phyloP scores from a whole-genome alignment of 2,329 filamentous ascomycete species.

The Taxawa tesnikishii region DNA sequence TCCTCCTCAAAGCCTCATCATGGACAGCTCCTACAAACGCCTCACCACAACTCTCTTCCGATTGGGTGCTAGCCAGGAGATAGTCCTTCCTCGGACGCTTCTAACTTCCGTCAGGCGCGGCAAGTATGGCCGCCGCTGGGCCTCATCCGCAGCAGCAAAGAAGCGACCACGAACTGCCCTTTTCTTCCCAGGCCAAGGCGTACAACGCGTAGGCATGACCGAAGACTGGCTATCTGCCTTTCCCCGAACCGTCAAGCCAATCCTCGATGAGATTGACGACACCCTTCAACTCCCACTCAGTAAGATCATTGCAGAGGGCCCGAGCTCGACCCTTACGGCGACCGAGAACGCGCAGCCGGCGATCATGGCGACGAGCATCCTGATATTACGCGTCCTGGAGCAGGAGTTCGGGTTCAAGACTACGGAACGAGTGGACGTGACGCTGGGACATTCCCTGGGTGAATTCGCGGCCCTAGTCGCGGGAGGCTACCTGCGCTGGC shows the following conservation, averaged over 20 bases:
- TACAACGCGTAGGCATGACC: constrained; percentile 23
- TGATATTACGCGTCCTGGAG: constrained; percentile 80
- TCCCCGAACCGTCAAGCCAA: constrained; percentile 59
- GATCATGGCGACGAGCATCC: constrained; percentile 88
- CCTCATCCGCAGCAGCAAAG: neutral
- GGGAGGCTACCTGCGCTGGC: constrained; percentile 65
- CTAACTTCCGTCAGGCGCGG: neutral
- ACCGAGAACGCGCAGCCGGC: constrained; percentile 88
- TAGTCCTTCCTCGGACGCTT: neutral
- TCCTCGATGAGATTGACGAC: constrained; percentile 76
- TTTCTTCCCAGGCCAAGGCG: constrained; percentile 26
- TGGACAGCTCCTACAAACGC: neutral
- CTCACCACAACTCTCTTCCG: too few relatives aligned
- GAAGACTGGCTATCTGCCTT: constrained; percentile 75
- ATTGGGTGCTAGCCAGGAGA: too few relatives aligned
- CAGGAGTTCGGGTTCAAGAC: constrained; percentile 69
- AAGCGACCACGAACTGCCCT: constrained; percentile 17
- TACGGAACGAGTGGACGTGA: constrained; percentile 61
- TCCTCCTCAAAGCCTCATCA: too few relatives aligned
- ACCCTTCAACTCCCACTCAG: constrained; percentile 65
- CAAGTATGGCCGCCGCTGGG: neutral
- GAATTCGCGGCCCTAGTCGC: constrained; percentile 88
- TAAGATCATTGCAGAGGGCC: constrained; percentile 65
- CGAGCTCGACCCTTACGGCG: constrained; percentile 62
- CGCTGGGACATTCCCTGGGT: constrained; percentile 80